These are phyloP conservation scores for Sporothrix mexicana DNA, from an alignment of 2,329 filamentous ascomycete species.

Conservation along the genomic window DNA sequence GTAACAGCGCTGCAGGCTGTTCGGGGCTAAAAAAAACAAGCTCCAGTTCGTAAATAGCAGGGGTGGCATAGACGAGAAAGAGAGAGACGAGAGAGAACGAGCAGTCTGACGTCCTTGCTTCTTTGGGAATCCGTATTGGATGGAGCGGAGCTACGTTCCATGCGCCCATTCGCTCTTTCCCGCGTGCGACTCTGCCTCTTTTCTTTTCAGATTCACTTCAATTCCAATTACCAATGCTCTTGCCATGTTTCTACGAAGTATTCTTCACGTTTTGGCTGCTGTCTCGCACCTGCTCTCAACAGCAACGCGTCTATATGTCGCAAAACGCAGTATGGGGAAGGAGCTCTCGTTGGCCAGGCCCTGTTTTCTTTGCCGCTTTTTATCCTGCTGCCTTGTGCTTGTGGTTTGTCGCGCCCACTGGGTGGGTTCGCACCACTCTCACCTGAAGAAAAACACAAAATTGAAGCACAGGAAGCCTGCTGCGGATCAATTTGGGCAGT, in stretches of 20 bases:
- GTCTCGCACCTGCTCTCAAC: not conserved
- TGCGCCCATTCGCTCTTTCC: constrained; percentile 17
- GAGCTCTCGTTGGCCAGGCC: no score
- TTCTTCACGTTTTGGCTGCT: not conserved
- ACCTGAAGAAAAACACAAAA: not conserved
- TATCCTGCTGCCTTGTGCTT: constrained; percentile 20
- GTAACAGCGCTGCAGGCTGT: constrained; percentile 17
- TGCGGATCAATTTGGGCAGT: constrained; percentile 5
- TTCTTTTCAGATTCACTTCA: not conserved
- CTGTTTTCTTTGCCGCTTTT: not conserved
- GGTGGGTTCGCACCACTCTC: constrained; percentile 15
- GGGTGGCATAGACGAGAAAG: not conserved
- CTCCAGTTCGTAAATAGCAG: constrained; percentile 11
- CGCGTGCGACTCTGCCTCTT: not conserved
- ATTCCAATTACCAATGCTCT: no score
- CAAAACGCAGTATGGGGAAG: no score
- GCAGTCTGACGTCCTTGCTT: constrained; percentile 19
- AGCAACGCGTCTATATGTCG: no score
- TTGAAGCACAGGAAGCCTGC: not conserved
- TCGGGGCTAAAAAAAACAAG: not conserved
- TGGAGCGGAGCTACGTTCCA: not conserved
- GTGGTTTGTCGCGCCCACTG: not conserved
- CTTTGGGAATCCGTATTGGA: not conserved
- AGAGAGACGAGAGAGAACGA: no score
- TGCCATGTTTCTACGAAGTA: not conserved